Base-by-base conservation (phyloP, 441 rosid species). In the Aleurites moluccanus region DNA sequence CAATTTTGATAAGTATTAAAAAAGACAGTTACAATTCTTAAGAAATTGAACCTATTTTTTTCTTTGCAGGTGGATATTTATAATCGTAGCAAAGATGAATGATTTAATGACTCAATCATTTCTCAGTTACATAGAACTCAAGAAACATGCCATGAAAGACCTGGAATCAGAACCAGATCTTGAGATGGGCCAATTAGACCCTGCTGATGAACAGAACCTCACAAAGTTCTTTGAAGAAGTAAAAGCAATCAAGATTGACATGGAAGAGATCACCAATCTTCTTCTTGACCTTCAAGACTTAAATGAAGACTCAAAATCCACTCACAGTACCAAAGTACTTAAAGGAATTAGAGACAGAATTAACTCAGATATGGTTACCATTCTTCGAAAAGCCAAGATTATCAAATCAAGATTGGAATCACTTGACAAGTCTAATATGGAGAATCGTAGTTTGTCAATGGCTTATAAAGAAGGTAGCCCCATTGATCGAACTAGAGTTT, bases 231-330 rank as follows among this genome's bases (percentile, higher is more conserved):
- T 77, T n/a, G 74, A 78, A 67, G 80, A 75, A 69, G 82, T 75
- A 20, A 77, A 45, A 28, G 69, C 44, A 45, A 61, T 78, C 59
- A 79, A 77, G 77, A 35, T 16, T 50, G 77, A 78, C 28, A 78
- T 83, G 81, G 83, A 76, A 75, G 81, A 78, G 75, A 75, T 83
- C 59, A 73, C 82, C 50, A 76, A 69, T 80, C 86, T 85, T 80
- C 79, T 85, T 45, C 52, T 45, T 35, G 81, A 80, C 59, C 85
- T 83, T 50, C 82, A 80, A 38, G 55, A 23, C 62, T 73, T 83
- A 14, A 83, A 83, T 15, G 80, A 80, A 66, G 77, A 80, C 73
- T 62, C 85, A 30, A 82, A 83, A 80, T 79, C 85, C 45, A 81
- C 81, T 25, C 82, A 78, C 76, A 82, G 84, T 16, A 73, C 75